Evolutionary conservation across 2,329 filamentous ascomycete species (phyloP).

Genomic region (Pestalotiopsis sp.): DNA sequence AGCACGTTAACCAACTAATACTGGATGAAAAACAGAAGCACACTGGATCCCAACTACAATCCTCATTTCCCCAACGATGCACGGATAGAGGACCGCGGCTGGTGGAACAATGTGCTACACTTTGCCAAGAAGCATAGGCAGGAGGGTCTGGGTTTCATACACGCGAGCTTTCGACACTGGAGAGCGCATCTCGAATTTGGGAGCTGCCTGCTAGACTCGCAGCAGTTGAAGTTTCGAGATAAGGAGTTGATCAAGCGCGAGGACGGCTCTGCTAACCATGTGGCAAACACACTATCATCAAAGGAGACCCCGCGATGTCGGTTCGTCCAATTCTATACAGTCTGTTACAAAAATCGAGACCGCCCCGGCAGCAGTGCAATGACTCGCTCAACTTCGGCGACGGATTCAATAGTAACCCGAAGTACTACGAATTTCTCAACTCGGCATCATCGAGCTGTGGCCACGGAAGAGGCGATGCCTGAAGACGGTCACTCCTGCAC

Average conservation of each 20-base stretch:
- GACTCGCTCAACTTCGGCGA: not conserved
- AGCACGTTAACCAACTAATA: not conserved
- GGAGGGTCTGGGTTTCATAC: constrained; percentile 57
- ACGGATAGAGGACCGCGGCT: constrained; percentile 65
- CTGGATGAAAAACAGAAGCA: constrained; percentile 18
- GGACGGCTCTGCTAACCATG: constrained; percentile 52
- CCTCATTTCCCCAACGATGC: constrained; percentile 75
- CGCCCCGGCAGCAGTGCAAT: too few relatives aligned
- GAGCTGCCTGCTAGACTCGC: constrained; percentile 75
- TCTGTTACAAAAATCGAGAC: constrained; percentile 57
- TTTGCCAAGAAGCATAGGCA: constrained; percentile 79
- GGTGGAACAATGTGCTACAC: constrained; percentile 67
- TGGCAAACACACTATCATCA: constrained; percentile 28
- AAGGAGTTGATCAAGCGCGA: constrained; percentile 69
- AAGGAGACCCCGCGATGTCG: constrained; percentile 55
- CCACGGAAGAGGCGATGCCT: not conserved
- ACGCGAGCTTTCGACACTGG: constrained; percentile 72
- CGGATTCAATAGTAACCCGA: too few relatives aligned
- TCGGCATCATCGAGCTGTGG: not conserved
- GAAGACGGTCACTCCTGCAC: constrained; percentile 12
- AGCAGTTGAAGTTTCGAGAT: constrained; percentile 70
- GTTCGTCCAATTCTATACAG: constrained; percentile 89
- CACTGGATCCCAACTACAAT: constrained; percentile 68
- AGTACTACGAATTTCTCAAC: not conserved
- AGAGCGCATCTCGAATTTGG: constrained; percentile 84